Evolutionary conservation across 1,139 yeast species (phyloP).

Genomic region (Meyerozyma smithsonii): DNA sequence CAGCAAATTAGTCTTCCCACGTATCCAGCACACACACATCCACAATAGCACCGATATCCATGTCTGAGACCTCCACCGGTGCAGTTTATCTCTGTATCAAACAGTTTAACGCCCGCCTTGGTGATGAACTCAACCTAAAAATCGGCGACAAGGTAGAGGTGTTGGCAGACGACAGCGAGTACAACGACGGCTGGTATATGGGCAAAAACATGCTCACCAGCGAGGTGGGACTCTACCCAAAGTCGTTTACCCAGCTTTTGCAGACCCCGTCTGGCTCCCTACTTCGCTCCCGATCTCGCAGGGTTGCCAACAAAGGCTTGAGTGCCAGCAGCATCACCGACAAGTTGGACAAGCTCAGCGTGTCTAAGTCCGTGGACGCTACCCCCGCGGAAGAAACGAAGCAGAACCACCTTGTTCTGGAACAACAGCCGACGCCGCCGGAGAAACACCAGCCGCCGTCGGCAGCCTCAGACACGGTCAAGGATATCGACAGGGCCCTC

Average conservation of each 20-base stretch:
- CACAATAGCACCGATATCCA: background rate
- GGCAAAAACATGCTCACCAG: constrained; percentile 72
- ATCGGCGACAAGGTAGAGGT: constrained; percentile 88
- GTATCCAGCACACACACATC: background rate
- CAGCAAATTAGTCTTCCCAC: background rate
- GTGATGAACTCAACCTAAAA: constrained; percentile 77
- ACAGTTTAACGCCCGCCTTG: constrained; percentile 80
- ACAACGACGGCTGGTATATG: constrained; percentile 96
- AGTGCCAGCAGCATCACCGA: constrained; percentile 15
- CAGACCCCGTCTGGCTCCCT: constrained; percentile 10
- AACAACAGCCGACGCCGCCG: background rate
- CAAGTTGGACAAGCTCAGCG: constrained; percentile 14
- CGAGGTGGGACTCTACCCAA: constrained; percentile 84
- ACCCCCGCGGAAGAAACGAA: too few relatives aligned
- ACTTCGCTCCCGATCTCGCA: constrained; percentile 13
- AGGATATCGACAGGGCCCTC: constrained; percentile 82
- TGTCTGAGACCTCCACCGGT: constrained; percentile 9
- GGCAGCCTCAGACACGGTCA: constrained; percentile 53
- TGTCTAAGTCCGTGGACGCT: constrained; percentile 6
- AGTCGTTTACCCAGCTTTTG: constrained; percentile 63
- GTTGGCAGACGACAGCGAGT: constrained; percentile 86
- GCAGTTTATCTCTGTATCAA: constrained; percentile 59
- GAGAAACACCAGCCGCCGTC: background rate
- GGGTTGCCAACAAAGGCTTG: constrained; percentile 11
- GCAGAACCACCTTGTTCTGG: background rate